Conservation (phyloP, 257 asterid genomes). For the Perilla frutescens region DNA sequence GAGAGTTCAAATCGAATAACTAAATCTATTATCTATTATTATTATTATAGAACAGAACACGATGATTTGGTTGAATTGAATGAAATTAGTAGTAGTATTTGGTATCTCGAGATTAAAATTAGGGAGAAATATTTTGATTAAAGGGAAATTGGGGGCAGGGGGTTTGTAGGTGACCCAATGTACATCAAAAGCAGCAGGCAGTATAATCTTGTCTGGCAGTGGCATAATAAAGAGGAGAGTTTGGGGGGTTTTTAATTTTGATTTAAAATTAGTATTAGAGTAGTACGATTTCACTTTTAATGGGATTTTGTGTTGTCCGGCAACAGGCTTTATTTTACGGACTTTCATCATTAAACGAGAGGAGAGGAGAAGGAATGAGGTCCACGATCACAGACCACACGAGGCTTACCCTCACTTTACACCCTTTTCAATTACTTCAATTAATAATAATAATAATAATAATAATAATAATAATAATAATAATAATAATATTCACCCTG, state of each 20-base stretch:
- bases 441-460: no score
- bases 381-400: not conserved
- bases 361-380: not conserved
- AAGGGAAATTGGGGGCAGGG: not conserved
- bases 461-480: no score
- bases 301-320: not conserved
- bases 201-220: conserved; percentile 35
- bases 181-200: conserved; percentile 41
- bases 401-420: conserved; percentile 21
- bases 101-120: not conserved
- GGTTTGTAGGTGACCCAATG: conserved; percentile 33
- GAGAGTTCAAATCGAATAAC: conserved; percentile 16
- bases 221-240: conserved; percentile 20
- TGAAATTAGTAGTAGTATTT: conserved; percentile 1
- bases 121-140: not conserved
- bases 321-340: not conserved
- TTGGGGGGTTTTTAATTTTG: not conserved
- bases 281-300: not conserved
- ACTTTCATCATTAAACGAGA: not conserved
- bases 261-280: no score
- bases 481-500: no score
- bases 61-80: conserved; percentile 22
- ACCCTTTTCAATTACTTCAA: conserved; percentile 4
- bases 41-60: no score
- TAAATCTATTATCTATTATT: no score